phyloP scores from a whole-genome alignment of 2,329 filamentous ascomycete genomes.

The Grosmannia penicillata region DNA sequence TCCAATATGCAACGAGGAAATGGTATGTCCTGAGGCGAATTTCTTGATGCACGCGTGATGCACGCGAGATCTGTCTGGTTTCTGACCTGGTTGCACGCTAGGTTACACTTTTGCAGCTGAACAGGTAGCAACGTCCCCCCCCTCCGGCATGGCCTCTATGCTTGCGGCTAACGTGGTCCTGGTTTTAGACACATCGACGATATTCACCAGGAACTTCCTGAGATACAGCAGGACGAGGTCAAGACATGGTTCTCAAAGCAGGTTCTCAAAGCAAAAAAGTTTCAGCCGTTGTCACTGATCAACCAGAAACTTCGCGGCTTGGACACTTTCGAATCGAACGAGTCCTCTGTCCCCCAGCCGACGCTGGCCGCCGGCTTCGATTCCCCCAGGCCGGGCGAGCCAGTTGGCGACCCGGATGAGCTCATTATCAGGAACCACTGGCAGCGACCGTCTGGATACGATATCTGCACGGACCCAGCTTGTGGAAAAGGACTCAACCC shows the following conservation, averaged over 20 bases:
- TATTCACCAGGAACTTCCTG: conserved; percentile 75
- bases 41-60: not conserved
- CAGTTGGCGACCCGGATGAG: conserved; percentile 64
- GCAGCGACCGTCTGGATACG: conserved; percentile 62
- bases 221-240: conserved; percentile 80
- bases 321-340: conserved; percentile 89
- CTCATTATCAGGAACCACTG: conserved; percentile 79
- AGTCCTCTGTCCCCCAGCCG: conserved; percentile 31
- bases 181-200: conserved; percentile 55
- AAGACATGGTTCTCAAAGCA: conserved; percentile 96
- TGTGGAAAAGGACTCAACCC: conserved; percentile 70
- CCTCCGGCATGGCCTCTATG: too few relatives aligned
- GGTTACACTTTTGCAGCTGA: conserved; percentile 86
- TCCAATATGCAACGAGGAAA: conserved; percentile 97
- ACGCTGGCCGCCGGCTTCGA: conserved; percentile 14
- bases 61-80: too few relatives aligned
- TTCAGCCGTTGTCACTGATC: conserved; percentile 78
- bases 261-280: conserved; percentile 82
- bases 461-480: conserved; percentile 73
- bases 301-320: conserved; percentile 89
- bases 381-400: conserved; percentile 22
- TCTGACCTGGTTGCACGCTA: too few relatives aligned
- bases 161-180: not conserved
- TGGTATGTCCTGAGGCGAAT: conserved; percentile 43
- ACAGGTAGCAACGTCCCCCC: conserved; percentile 41